phyloP scores from a whole-genome alignment of 805 yeast species.

The Isabelozyma pseudorhagii region DNA sequence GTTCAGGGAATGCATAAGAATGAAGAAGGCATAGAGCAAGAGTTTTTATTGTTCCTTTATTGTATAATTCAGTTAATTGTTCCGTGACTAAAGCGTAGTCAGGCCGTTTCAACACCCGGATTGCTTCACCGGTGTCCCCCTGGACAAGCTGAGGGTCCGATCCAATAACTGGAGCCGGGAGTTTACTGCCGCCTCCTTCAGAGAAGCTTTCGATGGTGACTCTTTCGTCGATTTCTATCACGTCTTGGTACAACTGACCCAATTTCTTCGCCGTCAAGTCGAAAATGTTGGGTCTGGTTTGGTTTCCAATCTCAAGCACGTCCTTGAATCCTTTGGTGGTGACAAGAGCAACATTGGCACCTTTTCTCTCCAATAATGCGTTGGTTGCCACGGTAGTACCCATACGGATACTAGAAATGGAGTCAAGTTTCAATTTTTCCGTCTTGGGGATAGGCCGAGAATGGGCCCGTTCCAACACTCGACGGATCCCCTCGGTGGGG shows the following conservation, averaged over 20 bases:
- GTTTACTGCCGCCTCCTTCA: conserved; percentile 59
- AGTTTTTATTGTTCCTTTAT: conserved; percentile 19
- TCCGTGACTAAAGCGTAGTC: conserved; percentile 18
- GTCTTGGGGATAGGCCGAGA: conserved; percentile 47
- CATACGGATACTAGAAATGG: conserved; percentile 71
- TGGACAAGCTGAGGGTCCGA: conserved; percentile 32
- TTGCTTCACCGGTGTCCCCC: conserved; percentile 32
- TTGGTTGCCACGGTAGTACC: conserved; percentile 97
- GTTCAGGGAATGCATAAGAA: conserved; percentile 39
- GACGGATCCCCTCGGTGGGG: conserved; percentile 85
- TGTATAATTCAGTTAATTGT: conserved; percentile 23
- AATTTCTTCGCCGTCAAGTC: conserved; percentile 75
- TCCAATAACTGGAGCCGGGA: conserved; percentile 9
- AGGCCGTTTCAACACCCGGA: conserved; percentile 30
- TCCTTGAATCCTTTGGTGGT: conserved; percentile 90
- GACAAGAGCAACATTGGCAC: conserved; percentile 79
- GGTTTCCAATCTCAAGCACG: conserved; percentile 81
- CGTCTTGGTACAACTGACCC: conserved; percentile 67
- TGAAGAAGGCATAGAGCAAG: conserved; percentile 39
- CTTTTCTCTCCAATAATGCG: conserved; percentile 89
- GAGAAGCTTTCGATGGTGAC: conserved; percentile 73
- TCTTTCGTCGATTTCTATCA: conserved; percentile 85
- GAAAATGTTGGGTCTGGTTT: conserved; percentile 86
- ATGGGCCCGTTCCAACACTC: conserved; percentile 63
- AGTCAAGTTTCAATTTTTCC: conserved; percentile 51